These are phyloP conservation scores for Suhomyces choctaworum DNA, from an alignment of 1,139 yeast species.

Conservation along the genomic window DNA sequence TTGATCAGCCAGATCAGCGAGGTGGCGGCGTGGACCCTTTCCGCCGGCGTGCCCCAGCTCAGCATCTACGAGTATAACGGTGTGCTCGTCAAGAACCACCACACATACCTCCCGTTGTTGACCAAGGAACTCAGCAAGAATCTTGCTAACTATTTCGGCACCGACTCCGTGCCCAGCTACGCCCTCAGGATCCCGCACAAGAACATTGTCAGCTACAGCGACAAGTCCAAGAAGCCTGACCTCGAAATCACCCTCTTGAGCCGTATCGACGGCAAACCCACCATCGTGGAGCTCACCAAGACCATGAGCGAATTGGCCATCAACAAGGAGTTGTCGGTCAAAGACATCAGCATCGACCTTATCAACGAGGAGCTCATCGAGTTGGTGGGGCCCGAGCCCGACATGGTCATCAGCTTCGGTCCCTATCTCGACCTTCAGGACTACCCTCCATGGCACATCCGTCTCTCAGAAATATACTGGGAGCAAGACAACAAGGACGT, in stretches of 20 bases:
- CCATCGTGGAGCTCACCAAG: slow-evolving; percentile 83
- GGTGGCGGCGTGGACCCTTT: slow-evolving; percentile 80
- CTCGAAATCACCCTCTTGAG: slow-evolving; percentile 69
- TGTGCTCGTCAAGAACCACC: slow-evolving; percentile 46
- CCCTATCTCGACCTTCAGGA: slow-evolving; percentile 87
- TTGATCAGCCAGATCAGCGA: slow-evolving; percentile 76
- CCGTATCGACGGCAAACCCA: slow-evolving; percentile 81
- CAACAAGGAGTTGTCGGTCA: slow-evolving; percentile 58
- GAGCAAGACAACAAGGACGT: slow-evolving; percentile 82
- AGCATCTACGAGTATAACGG: slow-evolving; percentile 84
- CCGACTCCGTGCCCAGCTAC: slow-evolving; percentile 62
- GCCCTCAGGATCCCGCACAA: slow-evolving; percentile 62
- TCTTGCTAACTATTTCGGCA: slow-evolving; percentile 73
- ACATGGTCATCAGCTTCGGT: slow-evolving; percentile 79
- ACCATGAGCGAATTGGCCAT: slow-evolving; percentile 79
- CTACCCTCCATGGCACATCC: slow-evolving; percentile 96
- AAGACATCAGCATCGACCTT: slow-evolving; percentile 71
- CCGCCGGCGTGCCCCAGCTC: slow-evolving; percentile 74
- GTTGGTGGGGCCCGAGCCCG: slow-evolving; percentile 89
- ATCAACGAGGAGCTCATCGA: slow-evolving; percentile 75
- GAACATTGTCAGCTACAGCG: slow-evolving; percentile 48
- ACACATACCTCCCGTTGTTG: slow-evolving; percentile 48
- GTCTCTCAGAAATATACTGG: slow-evolving; percentile 89
- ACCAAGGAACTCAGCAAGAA: slow-evolving; percentile 60
- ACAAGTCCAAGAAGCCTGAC: slow-evolving; percentile 41